These are phyloP conservation scores for Melaleuca alternifolia DNA, from an alignment of 345 rosid species.

Conservation along the genomic window DNA sequence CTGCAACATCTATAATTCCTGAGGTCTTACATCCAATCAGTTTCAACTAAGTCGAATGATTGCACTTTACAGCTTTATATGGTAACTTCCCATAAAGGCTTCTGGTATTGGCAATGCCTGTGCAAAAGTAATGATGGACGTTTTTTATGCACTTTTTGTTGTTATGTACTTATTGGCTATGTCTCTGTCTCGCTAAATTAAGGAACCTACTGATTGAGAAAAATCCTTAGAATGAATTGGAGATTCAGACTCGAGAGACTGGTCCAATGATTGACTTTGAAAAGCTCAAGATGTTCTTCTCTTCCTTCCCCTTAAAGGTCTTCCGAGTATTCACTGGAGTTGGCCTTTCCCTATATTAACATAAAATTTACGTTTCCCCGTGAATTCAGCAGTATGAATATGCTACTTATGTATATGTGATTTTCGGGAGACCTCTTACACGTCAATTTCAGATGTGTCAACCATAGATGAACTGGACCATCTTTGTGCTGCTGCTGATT, in stretches of 20 bases:
- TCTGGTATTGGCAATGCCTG: neutral
- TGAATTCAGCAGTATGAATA: neutral
- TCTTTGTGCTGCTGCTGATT: conserved; percentile 63
- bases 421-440: neutral
- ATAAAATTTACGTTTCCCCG: neutral
- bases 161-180: neutral
- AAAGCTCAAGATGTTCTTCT: neutral
- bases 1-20: neutral
- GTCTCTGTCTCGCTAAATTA: neutral
- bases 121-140: neutral
- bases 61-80: neutral
- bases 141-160: neutral
- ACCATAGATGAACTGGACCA: conserved; percentile 54
- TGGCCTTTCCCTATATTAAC: neutral
- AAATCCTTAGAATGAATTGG: neutral
- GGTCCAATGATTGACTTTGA: neutral
- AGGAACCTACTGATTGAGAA: neutral
- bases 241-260: neutral
- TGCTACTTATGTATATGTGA: neutral
- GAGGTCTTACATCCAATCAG: neutral
- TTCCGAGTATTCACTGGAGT: neutral
- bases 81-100: accelerated
- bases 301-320: neutral
- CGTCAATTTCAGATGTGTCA: conserved; percentile 30
- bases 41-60: neutral